Percentiles rank a stretch among this genome's conserved stretches.
These are phyloP conservation scores for Suhomyces emberorum DNA, from an alignment of 805 yeast species.

Conservation along the genomic window DNA sequence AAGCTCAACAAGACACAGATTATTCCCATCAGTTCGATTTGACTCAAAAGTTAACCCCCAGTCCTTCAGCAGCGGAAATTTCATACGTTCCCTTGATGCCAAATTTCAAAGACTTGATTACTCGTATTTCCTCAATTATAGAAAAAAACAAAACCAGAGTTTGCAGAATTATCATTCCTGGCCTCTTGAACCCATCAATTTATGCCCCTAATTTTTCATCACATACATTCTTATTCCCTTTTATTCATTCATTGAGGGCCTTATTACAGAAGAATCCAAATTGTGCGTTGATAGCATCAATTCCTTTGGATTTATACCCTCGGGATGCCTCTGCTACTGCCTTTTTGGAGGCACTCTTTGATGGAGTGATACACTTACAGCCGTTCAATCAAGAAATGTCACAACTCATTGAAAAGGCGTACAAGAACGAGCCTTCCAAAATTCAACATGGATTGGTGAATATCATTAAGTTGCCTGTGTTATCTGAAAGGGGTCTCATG, in stretches of 20 bases:
- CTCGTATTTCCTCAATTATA: slow-evolving; percentile 43
- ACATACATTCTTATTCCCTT: slow-evolving; percentile 51
- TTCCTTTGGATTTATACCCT: slow-evolving; percentile 66
- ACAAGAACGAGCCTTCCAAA: slow-evolving; percentile 68
- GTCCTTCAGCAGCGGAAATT: slow-evolving; percentile 61
- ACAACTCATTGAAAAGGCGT: slow-evolving; percentile 62
- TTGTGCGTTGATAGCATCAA: slow-evolving; percentile 50
- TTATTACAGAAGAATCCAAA: slow-evolving; percentile 48
- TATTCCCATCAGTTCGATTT: slow-evolving; percentile 73
- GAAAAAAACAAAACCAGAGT: slow-evolving; percentile 42
- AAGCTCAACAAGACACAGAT: slow-evolving; percentile 35
- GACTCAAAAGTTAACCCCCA: slow-evolving; percentile 65
- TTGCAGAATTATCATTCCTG: slow-evolving; percentile 69
- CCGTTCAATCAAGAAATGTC: slow-evolving; percentile 78
- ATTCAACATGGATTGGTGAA: slow-evolving; percentile 86
- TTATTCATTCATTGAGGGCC: slow-evolving; percentile 57
- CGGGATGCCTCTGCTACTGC: slow-evolving; percentile 46
- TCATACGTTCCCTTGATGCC: slow-evolving; percentile 46
- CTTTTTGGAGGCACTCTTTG: slow-evolving; percentile 55
- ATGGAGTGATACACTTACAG: slow-evolving; percentile 67
- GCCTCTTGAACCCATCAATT: slow-evolving; percentile 73
- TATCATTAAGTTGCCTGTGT: slow-evolving; percentile 64
- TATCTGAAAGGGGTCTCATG: slow-evolving; percentile 81
- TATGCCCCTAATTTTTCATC: slow-evolving; percentile 52
- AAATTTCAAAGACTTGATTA: slow-evolving; percentile 18